phyloP scores from a whole-genome alignment of 345 rosid species.

The Trapa bicornis region DNA sequence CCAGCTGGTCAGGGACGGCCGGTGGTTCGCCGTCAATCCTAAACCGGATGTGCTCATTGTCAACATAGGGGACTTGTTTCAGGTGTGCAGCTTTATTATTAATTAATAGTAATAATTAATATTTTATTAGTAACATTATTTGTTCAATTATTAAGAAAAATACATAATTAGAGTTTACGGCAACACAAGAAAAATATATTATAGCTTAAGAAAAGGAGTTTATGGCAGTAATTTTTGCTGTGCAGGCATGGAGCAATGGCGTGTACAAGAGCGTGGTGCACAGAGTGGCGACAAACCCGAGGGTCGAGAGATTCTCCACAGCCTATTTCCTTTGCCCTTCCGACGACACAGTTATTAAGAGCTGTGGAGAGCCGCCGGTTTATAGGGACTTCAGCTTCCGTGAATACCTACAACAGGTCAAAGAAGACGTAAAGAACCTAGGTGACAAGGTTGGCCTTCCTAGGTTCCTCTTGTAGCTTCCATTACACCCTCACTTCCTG shows the following conservation, averaged over 20 bases:
- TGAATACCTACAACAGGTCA: slow-evolving; percentile 65
- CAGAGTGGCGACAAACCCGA: slow-evolving; percentile 61
- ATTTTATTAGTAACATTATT: no score
- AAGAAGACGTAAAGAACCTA: slow-evolving; percentile 56
- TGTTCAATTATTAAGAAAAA: no score
- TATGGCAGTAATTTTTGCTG: neutral
- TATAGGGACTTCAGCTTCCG: slow-evolving; percentile 63
- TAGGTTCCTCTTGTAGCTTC: slow-evolving; percentile 31
- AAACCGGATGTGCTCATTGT: slow-evolving; percentile 65
- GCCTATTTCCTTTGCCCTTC: slow-evolving; percentile 93
- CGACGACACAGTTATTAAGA: slow-evolving; percentile 46
- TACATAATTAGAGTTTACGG: no score
- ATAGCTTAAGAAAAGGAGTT: no score
- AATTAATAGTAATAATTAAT: neutral
- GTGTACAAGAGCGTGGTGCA: slow-evolving; percentile 79
- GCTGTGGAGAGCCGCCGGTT: slow-evolving; percentile 32
- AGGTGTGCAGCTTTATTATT: slow-evolving; percentile 26
- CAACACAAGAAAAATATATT: no score
- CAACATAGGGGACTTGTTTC: slow-evolving; percentile 88
- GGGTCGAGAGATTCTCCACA: slow-evolving; percentile 61
- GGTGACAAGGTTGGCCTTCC: slow-evolving; percentile 85
- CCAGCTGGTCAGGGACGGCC: slow-evolving; percentile 65
- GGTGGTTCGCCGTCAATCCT: slow-evolving; percentile 82
- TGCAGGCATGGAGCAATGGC: slow-evolving; percentile 89
- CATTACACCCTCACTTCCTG: no score